Base-by-base conservation (phyloP, 257 asterid species). In the Dorcoceras hygrometricum region DNA sequence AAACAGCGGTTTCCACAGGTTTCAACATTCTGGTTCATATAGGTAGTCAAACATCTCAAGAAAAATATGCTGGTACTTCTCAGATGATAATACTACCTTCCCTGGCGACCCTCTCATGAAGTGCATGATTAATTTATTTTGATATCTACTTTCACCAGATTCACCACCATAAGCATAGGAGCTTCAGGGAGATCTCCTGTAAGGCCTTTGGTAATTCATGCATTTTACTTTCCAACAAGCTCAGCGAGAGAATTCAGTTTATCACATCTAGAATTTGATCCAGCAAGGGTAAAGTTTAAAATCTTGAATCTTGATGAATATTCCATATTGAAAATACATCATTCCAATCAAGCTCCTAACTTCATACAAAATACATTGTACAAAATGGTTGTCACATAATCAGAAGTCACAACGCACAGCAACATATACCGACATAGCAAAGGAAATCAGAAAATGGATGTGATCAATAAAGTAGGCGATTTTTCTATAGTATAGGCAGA, bases 31-130 rank as follows among this genome's bases (percentile, higher is more conserved):
- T 57, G 16, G 23, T 34, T 12, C 25, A 59, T 20, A 19, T 4
- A 4, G 53, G 8, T 31, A 14, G 26, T 68, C 60, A 19, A 57
- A 31, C 20, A 29, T 25, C 43, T 6, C 19, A 60, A 59, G 25
- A 36, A 53, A 54, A 59, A 73, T 53, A 63, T 22, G 23, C 12
- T 36, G 19, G 67, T 63, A 65, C 27, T 63, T 39, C 43, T 14
- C 67, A 63, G 23, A 10, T 62, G 25, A 51, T n/a, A 11, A 31
- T 20, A 59, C 55, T 43, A 43, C 19, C 8, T 65, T 46, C 64
- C 55, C 22, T 29, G 57, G 34, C 20, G 24, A 28, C 66, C 46
- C 39, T 23, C 16, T 56, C 43, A 36, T 8, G 6, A 62, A 62
- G 43, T 24, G 67, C 19, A n/a, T 57, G 20, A 39, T 18, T n/a